Conservation (phyloP, 2,329 filamentous ascomycete genomes). For the Madurella fahalii region DNA sequence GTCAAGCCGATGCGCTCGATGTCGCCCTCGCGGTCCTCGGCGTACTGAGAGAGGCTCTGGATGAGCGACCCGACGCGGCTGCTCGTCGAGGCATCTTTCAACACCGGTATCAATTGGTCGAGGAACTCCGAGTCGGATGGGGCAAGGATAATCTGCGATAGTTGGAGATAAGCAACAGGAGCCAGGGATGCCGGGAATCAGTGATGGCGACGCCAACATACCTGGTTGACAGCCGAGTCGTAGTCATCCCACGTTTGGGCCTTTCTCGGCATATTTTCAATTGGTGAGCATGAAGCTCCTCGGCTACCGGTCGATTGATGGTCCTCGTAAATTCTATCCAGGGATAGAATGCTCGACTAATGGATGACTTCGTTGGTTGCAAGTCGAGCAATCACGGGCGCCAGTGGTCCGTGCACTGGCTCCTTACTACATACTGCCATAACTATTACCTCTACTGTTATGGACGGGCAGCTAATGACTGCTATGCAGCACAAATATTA, state of each 20-base stretch:
- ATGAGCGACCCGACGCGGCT: conserved; percentile 70
- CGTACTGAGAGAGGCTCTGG: conserved; percentile 75
- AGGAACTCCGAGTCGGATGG: conserved; percentile 91
- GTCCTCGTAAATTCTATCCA: no score
- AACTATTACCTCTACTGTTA: no score
- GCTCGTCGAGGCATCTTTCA: conserved; percentile 81
- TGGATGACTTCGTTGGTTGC: no score
- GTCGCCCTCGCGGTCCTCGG: conserved; percentile 79
- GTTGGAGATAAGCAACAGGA: not conserved
- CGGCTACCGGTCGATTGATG: no score
- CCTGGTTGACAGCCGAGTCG: conserved; percentile 44
- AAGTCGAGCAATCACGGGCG: no score
- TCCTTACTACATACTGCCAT: no score
- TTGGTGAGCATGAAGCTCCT: conserved; percentile 10
- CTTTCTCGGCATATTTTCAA: conserved; percentile 40
- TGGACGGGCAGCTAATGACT: no score
- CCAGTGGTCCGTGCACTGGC: no score
- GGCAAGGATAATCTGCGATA: conserved; percentile 77
- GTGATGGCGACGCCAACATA: conserved; percentile 20
- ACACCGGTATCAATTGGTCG: conserved; percentile 88
- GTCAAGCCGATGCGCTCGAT: conserved; percentile 93
- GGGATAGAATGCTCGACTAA: no score
- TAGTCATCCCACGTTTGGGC: conserved; percentile 46
- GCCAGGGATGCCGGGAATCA: not conserved
- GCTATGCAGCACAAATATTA: no score